These are phyloP conservation scores for bread wheat (Triticum aestivum) DNA, from an alignment of 176 grass and related monocot species.

Conservation along the genomic window DNA sequence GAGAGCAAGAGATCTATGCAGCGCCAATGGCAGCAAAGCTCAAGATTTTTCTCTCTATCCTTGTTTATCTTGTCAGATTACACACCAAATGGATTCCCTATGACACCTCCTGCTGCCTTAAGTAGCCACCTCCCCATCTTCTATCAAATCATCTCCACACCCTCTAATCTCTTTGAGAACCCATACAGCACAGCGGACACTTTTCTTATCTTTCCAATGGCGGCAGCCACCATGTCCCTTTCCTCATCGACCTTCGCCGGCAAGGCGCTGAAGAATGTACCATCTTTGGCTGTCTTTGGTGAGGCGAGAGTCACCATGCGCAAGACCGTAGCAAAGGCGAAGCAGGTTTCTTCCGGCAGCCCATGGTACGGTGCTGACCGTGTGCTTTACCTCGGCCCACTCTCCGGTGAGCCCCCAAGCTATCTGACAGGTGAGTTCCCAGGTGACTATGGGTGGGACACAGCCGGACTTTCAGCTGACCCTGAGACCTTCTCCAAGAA, in stretches of 20 bases:
- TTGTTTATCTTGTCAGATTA: neutral
- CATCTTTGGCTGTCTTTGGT: neutral
- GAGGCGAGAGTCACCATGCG: neutral
- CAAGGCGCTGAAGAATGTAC: neutral
- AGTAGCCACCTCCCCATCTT: neutral
- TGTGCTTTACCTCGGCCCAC: neutral
- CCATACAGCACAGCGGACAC: neutral
- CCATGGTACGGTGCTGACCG: slow-evolving; percentile 6
- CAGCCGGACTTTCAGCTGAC: neutral
- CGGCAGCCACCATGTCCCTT: neutral
- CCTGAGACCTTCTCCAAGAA: neutral
- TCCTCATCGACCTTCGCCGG: neutral
- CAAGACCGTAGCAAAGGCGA: neutral
- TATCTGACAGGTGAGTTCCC: neutral
- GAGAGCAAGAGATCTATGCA: neutral
- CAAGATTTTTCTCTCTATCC: neutral
- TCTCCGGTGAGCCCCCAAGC: neutral
- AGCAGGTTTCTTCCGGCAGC: neutral
- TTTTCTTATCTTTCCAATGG: neutral
- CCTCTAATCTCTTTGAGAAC: neutral
- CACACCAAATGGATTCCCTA: neutral
- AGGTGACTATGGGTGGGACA: neutral
- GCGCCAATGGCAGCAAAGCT: neutral
- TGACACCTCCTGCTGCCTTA: neutral
- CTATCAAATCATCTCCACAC: neutral